These are phyloP conservation scores for Radiomyces spectabilis DNA, from an alignment of 192 early-diverging fungal genomes.

Conservation along the genomic window DNA sequence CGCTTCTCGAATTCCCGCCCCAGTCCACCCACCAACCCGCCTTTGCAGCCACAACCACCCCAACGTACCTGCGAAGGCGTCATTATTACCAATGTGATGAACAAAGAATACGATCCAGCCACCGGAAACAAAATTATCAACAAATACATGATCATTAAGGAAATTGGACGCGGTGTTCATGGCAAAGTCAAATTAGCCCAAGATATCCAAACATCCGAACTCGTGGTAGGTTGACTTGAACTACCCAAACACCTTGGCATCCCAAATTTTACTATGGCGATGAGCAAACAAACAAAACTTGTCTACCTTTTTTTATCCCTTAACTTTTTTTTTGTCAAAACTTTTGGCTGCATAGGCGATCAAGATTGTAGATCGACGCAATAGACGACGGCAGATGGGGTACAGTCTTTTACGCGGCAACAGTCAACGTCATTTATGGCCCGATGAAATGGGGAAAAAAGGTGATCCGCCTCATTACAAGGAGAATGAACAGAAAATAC, in stretches of 20 bases:
- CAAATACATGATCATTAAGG: conserved; percentile 84
- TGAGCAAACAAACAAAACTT: background rate
- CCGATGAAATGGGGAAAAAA: background rate
- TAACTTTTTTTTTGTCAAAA: no score
- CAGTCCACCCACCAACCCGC: background rate
- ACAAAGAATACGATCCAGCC: conserved; percentile 72
- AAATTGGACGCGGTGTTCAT: conserved; percentile 90
- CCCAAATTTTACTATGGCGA: background rate
- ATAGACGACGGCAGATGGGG: conserved; percentile 34
- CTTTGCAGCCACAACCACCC: background rate
- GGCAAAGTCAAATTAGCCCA: conserved; percentile 92
- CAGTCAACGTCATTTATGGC: conserved; percentile 23
- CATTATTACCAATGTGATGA: conserved; percentile 79
- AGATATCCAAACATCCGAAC: conserved; percentile 73
- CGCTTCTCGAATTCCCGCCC: no score
- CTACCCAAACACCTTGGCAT: background rate
- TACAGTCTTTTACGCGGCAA: conserved; percentile 6
- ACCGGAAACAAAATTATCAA: conserved; percentile 96
- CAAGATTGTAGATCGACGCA: conserved; percentile 62
- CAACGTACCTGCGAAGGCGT: no score
- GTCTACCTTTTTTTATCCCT: background rate
- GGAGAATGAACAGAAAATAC: conserved; percentile 71
- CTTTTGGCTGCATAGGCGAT: no score
- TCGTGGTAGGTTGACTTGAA: conserved; percentile 49
- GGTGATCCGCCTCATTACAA: background rate